phyloP scores from a whole-genome alignment of 352 stramenopile species.

The Phytophthora nicotianae region DNA sequence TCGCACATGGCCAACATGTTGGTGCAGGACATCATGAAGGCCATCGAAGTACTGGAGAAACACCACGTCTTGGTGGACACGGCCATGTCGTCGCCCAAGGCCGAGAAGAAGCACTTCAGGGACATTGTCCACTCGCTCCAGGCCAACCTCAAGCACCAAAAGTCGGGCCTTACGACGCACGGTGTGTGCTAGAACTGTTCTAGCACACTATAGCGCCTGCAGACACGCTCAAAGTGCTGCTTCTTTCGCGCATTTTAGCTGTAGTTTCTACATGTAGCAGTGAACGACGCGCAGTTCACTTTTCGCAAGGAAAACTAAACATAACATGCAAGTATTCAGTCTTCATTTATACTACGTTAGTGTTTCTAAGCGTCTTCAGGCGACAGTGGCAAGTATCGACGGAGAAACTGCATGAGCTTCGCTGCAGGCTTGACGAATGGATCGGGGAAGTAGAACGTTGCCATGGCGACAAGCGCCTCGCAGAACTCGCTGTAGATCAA shows the following conservation, averaged over 20 bases:
- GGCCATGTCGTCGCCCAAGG: slow-evolving; percentile 81
- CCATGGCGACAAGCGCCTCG: slow-evolving; percentile 63
- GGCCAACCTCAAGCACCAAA: slow-evolving; percentile 74
- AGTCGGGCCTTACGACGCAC: slow-evolving; percentile 77
- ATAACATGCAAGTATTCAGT: slow-evolving; percentile 30
- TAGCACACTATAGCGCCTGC: neutral
- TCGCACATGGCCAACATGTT: slow-evolving; percentile 91
- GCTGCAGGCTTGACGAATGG: slow-evolving; percentile 62
- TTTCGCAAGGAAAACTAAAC: slow-evolving; percentile 14
- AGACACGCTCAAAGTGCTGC: neutral
- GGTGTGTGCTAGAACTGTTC: slow-evolving; percentile 69
- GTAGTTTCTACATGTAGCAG: slow-evolving; percentile 25
- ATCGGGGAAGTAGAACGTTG: slow-evolving; percentile 64
- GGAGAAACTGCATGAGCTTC: slow-evolving; percentile 75
- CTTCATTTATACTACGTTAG: neutral
- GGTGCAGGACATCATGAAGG: slow-evolving; percentile 85
- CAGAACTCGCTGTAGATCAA: slow-evolving; percentile 82
- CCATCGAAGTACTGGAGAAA: slow-evolving; percentile 82
- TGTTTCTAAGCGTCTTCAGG: slow-evolving; percentile 49
- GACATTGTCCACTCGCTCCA: slow-evolving; percentile 75
- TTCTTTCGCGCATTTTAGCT: slow-evolving; percentile 18
- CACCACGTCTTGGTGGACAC: slow-evolving; percentile 76
- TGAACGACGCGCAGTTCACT: slow-evolving; percentile 16
- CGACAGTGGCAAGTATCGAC: slow-evolving; percentile 64
- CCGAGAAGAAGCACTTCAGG: slow-evolving; percentile 67